Evolutionary conservation across 495 filamentous ascomycete genomes (phyloP), one percentile per base, ranked within the genome.

Genomic region (Penicillium chermesinum): DNA sequence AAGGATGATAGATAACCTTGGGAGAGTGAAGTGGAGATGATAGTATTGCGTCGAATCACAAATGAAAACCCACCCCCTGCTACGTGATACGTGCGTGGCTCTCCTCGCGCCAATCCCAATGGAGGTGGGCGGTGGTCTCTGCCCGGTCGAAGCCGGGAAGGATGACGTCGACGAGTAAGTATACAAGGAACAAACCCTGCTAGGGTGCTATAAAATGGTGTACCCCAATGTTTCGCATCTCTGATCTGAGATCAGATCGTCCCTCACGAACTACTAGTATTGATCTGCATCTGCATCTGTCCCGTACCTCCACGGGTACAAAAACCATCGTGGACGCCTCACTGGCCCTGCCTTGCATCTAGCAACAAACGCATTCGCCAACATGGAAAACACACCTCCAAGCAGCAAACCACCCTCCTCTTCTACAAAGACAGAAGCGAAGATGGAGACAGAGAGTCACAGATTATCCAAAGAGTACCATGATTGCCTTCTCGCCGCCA

Each of bases 401-500:
- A 30, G 10, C 5, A 30, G 25, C 4, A 30, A 30, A 10, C 25
- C 25, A 30, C 25, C 10, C 25, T 10, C 25, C 4, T 10, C 25
- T 30, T 5, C 25, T 10, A 10, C 25, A 30, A 30, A 30, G 4
- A 10, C 4, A 30, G 25, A 30, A 30, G 5, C 10, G 4, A 5
- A 5, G 20, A 61, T 58, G 8, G 66, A 73, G 16, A 75, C 74
- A 5, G 74, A 75, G 9, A 77, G 73, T 48, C 75, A 77, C 63
- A 60, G 72, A 3, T 57, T 79, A 4, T 71, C 75, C 2, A 62
- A 67, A 35, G 59, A 67, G 5, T 66, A 70, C 35, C 71, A 67
- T 43, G 68, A 70, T 13, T 67, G 79, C 38, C 74, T 77, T 52
- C 74, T 77, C 22, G 58, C 68, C 9, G 66, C 71, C n/a, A 76